phyloP scores from a whole-genome alignment of 2,329 filamentous ascomycete genomes.

The Dactylonectria estremocensis region DNA sequence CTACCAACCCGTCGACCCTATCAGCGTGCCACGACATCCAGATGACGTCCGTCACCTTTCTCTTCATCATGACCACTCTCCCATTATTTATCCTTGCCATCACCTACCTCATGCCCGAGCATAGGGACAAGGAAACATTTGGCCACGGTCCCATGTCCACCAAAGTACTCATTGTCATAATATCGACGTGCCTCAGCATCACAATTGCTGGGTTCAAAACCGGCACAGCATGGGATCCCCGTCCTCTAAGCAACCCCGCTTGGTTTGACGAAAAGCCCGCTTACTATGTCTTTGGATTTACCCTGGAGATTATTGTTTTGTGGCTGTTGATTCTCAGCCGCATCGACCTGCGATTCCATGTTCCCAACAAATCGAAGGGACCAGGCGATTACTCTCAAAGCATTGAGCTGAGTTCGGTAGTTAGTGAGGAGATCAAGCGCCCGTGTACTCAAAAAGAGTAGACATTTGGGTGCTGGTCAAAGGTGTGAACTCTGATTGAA shows the following conservation, averaged over 20 bases:
- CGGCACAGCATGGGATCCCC: conserved; percentile 3
- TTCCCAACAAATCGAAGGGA: background rate
- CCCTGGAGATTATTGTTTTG: conserved; percentile 1
- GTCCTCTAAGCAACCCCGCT: background rate
- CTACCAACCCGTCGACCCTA: background rate
- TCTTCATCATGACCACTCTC: background rate
- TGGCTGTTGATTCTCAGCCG: background rate
- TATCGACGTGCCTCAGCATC: conserved; percentile 2
- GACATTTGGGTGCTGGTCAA: background rate
- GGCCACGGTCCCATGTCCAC: background rate
- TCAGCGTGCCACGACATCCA: background rate
- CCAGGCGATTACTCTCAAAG: conserved; percentile 8
- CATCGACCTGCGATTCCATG: background rate
- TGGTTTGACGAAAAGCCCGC: conserved; percentile 11
- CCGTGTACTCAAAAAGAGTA: background rate
- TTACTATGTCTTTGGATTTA: background rate
- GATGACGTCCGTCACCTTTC: background rate
- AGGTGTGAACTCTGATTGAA: too few relatives aligned
- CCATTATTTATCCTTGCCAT: background rate
- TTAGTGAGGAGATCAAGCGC: background rate
- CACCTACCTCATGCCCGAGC: background rate
- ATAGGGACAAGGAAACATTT: background rate
- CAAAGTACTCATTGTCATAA: background rate
- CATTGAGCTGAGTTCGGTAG: background rate
- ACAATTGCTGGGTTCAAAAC: conserved; percentile 3